Evolutionary conservation across 805 yeast genomes (phyloP), one percentile per base, ranked within the genome.

Genomic region (Kuraishia borneana): DNA sequence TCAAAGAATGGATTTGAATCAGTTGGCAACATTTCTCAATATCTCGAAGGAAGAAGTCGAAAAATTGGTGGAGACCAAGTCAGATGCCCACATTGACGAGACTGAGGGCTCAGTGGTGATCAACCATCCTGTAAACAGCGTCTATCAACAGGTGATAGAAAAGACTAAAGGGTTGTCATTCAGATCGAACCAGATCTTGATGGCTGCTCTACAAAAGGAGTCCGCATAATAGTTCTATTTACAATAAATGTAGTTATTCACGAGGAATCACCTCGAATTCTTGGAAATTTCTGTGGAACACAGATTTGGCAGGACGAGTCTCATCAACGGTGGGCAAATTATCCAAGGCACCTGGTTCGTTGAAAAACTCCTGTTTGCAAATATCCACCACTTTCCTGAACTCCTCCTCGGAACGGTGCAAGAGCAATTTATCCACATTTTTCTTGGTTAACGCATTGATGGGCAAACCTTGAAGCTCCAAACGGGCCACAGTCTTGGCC

Each of bases 401-500:
- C 35, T 60, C 56, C 22, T 53, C 57, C 32, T 65, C 60, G 6
- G 83, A 83, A 38, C 70, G 58, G n/a, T 50, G 47, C 39, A 77
- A 60, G 33, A 76, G 52, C 36, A 82, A 56, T 44, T 73, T 70
- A 2, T 57, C 53, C 30, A 76, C 72, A 46, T 83, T 81, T 39
- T 62, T 58, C 40, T 60, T 44, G 8, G 94, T 81, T 22, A 75
- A 47, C 6, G 48, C 41, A 44, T 75, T 77, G 14, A 72, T 37
- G 17, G 68, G 70, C 36, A 69, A 55, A 3, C 70, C 73, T 49
- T 78, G 84, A 33, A 67, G 57, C 56, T 82, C 77, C 35, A 80
- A 61, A 44, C 95, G 68, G n/a, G 94, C 95, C 5, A 82, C 89
- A 3, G 74, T 65, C 54, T 83, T 73, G n/a, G 95, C 95, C 6